Base-by-base conservation (phyloP, 768 basidiomycete species). In the Phlebiopsis flavidoalba region DNA sequence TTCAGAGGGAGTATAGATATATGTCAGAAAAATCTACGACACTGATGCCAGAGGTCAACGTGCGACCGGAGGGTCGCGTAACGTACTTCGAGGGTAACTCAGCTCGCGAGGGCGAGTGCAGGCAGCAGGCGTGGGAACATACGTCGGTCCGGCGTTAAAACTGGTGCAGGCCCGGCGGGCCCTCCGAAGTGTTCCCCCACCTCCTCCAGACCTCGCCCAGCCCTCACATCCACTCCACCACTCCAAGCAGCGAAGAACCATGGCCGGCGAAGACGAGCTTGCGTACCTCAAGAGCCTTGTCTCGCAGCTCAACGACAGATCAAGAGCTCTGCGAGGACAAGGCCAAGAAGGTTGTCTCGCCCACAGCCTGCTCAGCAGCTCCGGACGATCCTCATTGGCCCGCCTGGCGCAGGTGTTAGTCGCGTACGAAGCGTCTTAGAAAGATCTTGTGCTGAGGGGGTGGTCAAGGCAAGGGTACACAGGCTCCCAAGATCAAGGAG, bases 231-330 rank as follows among this genome's bases (percentile, higher is more conserved):
- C 26, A 31, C 26, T n/a, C n/a, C 26, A 31, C 26, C 40, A 43
- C 40, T 43, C 37, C 17, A 43, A 12, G 40, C 40, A 43, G 40
- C 45, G 40, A 0, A 19, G 31, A 51, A 70, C 66, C 59, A 90
- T 90, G 88, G 79, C 84, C 66, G 79, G 79, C 14, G 77, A 82
- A 53, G 85, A 87, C 63, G 94, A 98, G 78, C 83, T 99, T 68
- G 92, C 91, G 69, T 94, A 98, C 75, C 88, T 99, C 79, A 99
- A 99, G 78, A 76, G 81, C 46, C 89, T 99, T 69, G 94, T 97
- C 64, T 71, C 80, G 14, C 93, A 98, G 79, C 84, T 99, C 60
- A 90, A 92, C 68, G 86, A 87, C 59, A 98, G 81, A 98, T 99
- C 70, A 67, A 77, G 59, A 69, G 79, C 40, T 81, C 98, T 62